Evolutionary conservation across 2,329 filamentous ascomycete genomes (phyloP).

Genomic region (Ophiobolus disseminans): DNA sequence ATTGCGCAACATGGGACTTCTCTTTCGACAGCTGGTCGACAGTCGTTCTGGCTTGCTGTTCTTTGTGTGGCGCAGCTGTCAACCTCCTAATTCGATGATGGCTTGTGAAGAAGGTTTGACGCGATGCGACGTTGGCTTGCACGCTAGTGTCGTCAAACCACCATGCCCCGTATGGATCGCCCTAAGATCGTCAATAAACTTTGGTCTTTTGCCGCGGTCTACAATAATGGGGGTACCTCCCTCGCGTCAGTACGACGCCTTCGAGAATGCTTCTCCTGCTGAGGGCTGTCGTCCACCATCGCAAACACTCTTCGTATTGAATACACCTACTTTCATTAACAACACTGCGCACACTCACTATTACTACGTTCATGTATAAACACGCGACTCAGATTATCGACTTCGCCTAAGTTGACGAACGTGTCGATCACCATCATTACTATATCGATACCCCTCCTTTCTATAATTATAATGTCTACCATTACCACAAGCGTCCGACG

Average conservation of each 20-base stretch:
- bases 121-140: conserved; percentile 29
- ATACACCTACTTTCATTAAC: conserved; percentile 21
- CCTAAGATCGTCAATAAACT: conserved; percentile 35
- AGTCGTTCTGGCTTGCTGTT: conserved; percentile 5
- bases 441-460: background rate
- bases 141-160: conserved; percentile 35
- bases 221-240: conserved; percentile 29
- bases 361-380: conserved; percentile 12
- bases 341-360: background rate
- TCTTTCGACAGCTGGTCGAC: conserved; percentile 7
- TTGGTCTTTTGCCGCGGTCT: conserved; percentile 27
- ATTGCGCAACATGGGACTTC: background rate
- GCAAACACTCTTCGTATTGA: too few relatives aligned
- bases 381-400: background rate
- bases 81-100: conserved; percentile 16
- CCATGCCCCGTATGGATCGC: conserved; percentile 27
- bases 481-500: conserved; percentile 14
- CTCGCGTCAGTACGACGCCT: conserved; percentile 24
- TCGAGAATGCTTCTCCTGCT: conserved; percentile 27
- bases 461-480: conserved; percentile 41
- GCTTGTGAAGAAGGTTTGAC: conserved; percentile 26
- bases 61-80: conserved; percentile 13
- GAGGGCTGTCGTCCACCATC: conserved; percentile 20
- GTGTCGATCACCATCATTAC: background rate
- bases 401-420: background rate